These are phyloP conservation scores for Priceomyces castillae DNA, from an alignment of 805 yeast genomes.

Conservation along the genomic window DNA sequence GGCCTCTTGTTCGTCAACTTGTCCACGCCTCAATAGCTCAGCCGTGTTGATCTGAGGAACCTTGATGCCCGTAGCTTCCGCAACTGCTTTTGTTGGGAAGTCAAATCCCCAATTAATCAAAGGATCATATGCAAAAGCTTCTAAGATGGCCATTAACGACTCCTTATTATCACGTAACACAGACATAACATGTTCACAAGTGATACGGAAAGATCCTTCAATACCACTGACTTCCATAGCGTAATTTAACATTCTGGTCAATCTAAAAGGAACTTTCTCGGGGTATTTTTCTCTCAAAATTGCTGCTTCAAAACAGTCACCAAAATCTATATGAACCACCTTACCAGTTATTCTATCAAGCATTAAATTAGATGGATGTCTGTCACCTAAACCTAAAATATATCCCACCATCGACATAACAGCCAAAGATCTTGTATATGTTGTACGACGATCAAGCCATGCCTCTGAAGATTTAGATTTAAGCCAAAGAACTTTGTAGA, in stretches of 20 bases:
- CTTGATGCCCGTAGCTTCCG: constrained; percentile 68
- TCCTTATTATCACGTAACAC: constrained; percentile 92
- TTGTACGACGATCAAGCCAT: constrained; percentile 96
- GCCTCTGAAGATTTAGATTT: constrained; percentile 95
- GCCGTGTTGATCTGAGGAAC: constrained; percentile 67
- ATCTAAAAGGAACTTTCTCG: constrained; percentile 94
- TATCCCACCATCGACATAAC: constrained; percentile 99
- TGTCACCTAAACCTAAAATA: constrained; percentile 92
- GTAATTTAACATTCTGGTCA: constrained; percentile 93
- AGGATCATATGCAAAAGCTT: constrained; percentile 98
- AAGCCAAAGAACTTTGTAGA: constrained; percentile 93
- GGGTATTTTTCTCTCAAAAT: constrained; percentile 95
- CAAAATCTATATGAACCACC: constrained; percentile 96
- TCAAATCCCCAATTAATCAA: constrained; percentile 98
- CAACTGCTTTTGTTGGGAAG: constrained; percentile 75
- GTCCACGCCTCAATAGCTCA: constrained; percentile 67
- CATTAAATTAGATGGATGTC: constrained; percentile 97
- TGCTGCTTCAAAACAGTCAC: constrained; percentile 99
- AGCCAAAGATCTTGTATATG: constrained; percentile 92
- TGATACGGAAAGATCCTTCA: constrained; percentile 94
- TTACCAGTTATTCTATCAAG: constrained; percentile 92
- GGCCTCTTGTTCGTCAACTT: constrained; percentile 76
- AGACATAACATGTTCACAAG: constrained; percentile 96
- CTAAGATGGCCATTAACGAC: constrained; percentile 94
- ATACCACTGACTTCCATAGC: constrained; percentile 99